Conservation (phyloP, 2,329 filamentous ascomycete genomes). For the Aspergillus uvarum region DNA sequence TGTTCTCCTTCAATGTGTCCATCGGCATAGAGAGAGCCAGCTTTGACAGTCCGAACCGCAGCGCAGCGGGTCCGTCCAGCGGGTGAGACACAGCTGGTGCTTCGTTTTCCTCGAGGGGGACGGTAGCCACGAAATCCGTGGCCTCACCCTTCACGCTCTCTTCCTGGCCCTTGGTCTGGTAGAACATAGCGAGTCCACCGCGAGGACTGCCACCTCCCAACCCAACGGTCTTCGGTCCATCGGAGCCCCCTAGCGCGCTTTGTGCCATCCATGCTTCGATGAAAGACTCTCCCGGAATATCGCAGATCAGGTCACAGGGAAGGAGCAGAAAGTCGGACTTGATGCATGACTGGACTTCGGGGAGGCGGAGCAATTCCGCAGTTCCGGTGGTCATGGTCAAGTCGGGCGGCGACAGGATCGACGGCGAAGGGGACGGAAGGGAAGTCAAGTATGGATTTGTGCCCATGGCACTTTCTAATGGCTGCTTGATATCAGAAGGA, state of each 20-base stretch:
- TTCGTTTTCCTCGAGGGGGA: slow-evolving; percentile 59
- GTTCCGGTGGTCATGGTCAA: slow-evolving; percentile 85
- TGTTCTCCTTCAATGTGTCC: slow-evolving; percentile 81
- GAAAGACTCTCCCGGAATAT: slow-evolving; percentile 77
- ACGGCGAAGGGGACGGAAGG: slow-evolving; percentile 51
- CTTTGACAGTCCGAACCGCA: slow-evolving; percentile 69
- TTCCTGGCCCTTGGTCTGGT: slow-evolving; percentile 73
- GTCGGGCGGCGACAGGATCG: slow-evolving; percentile 73
- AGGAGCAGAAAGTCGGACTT: slow-evolving; percentile 85
- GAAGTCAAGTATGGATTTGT: slow-evolving; percentile 53
- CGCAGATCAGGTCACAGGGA: slow-evolving; percentile 91
- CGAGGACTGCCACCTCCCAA: slow-evolving; percentile 60
- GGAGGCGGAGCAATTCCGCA: slow-evolving; percentile 79
- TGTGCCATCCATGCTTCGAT: slow-evolving; percentile 91
- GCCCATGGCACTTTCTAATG: slow-evolving; percentile 48
- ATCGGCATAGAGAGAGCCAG: slow-evolving; percentile 85
- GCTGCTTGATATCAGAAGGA: slow-evolving; percentile 43
- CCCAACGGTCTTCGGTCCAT: slow-evolving; percentile 47
- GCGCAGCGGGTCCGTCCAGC: slow-evolving; percentile 53
- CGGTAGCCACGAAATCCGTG: slow-evolving; percentile 84
- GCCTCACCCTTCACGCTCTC: slow-evolving; percentile 83
- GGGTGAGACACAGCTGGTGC: slow-evolving; percentile 56
- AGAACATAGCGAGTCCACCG: slow-evolving; percentile 87
- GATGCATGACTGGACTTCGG: slow-evolving; percentile 75
- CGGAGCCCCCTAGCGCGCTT: slow-evolving; percentile 60